Evolutionary conservation across 305 asterid species (phyloP), one percentile per base, ranked within the genome.

Genomic region (Fraxinus nigra): DNA sequence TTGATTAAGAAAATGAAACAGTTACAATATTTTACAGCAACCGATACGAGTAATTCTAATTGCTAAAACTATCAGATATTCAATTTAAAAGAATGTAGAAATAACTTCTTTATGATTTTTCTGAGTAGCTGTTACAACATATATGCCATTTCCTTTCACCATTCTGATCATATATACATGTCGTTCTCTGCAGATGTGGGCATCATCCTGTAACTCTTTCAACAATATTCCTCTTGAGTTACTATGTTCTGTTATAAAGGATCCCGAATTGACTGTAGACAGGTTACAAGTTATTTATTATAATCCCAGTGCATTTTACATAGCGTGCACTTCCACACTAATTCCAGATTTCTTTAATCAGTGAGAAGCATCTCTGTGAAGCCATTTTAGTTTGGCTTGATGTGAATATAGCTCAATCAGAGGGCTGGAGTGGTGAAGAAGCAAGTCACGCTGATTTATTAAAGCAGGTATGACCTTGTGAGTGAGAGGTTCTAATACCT

Each of bases 291-390:
- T 72, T 70, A 13, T 5, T 32, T 70, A 11, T 14, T 30, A 70
- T 70, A 33, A 70, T 70, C 26, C 9, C 11, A 59, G 76, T 63
- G 65, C 59, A 79, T 82, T 46, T 48, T 48, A 43, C 75, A 80
- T 73, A 69, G 40, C 38, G 46, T 76, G 70, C 20, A 77, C 38
- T 78, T 75, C 84, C 78, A 77, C 82, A 81, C 82, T 80, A 22
- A 81, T 84, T 82, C 82, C 81, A 79, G 32, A 79, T 82, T 81
- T 73, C 37, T 76, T 79, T 82, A 76, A 80, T 56, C 93, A 94
- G 98, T 84, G 99, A 94, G 90, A 90, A 85, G 89, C 88, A 86
- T 82, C 93, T 95, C 14, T 91, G 95, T 85, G 90, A 91, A 79
- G 96, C 91, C 59, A 86, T 94, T 91, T 86, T 92, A 78, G 85